Evolutionary conservation across 2,329 filamentous ascomycete species (phyloP), one percentile per base, ranked within the genome.

Genomic region (Aspergillus versicolor): DNA sequence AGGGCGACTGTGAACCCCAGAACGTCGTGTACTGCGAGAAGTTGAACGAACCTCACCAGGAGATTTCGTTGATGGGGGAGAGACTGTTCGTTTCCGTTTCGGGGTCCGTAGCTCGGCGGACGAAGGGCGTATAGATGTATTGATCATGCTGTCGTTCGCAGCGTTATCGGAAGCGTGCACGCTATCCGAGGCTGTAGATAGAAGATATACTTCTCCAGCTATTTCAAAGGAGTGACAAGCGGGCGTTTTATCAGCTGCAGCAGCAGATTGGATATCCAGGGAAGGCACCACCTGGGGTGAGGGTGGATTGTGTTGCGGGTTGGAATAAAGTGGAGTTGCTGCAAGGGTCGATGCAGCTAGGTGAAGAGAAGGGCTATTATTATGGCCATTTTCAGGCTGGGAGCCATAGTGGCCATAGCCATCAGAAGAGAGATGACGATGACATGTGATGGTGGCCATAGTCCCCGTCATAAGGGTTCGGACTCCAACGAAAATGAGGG

Each of bases 1-100:
- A 24, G 66, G 68, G 38, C 66, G 66, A 50, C 67, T 70, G 15
- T 52, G 51, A 4, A 66, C 65, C 5, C 63, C 64, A 15, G 69
- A 70, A 41, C 67, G 67, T 15, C 62, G 67, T 3, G 70, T 72
- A 43, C 69, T 73, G 44, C 68, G 67, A 37, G 73, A 76, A 2
- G 65, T 61, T n/a, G 73, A 72, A 21, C 70, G 71, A 45, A 61
- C 67, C 53, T 69, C 64, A 5, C 59, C 60, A 15, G 56, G 56
- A 8, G 67, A 63, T 40, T 63, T 65, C 1, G 69, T 65, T 2
- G 63, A 64, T n/a, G 71, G 64, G 21, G 70, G 66, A 2, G 73
- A 73, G 2, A 57, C 55, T 19, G 69, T 63, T 38, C 64, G 61
- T 57, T 65, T 64, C 17, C 61, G 56, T 32, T 63, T 64, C 8